Base-by-base conservation (phyloP, 202 grass and related monocot genomes). In the Bolboschoenoplectus hybrid region DNA sequence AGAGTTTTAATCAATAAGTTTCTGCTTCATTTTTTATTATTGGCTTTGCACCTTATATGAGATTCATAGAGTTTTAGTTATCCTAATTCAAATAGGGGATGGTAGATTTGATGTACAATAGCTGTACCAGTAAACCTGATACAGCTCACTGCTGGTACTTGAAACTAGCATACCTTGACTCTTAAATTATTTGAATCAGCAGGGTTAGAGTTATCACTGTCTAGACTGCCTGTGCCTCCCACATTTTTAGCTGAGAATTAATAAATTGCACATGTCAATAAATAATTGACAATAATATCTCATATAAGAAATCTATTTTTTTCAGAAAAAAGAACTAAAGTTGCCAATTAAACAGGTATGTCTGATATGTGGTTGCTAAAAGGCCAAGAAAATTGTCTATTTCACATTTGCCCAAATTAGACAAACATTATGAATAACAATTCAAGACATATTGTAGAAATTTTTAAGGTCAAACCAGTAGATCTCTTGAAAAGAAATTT, bases 161-260 rank as follows among this genome's bases (percentile, higher is more conserved):
- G 7, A 16, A 80, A 65, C 46, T 67, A 47, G 9, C 56, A 83
- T 89, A 93, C 95, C 95, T 95, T 98, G 20, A 91, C 93, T 32
- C 93, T 87, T 69, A 98, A 84, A 51, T 95, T 89, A 70, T 93
- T 95, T 40, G 95, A 87, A 75, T 95, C 90, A 6, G 87, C 61
- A 57, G 85, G 75, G 17, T 86, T 79, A 85, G 90, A 88, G 67
- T 56, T 86, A 62, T 86, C 90, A 34, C 69, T 87, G 85, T 88
- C 83, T 43, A 94, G 52, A 78, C 66, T 91, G 79, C 78, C 85
- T 51, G 91, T 68, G n/a, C 88, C 89, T 91, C 89, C 91, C 2
- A 91, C 82, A 68, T 53, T 86, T 88, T 67, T 91, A 86, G 85
- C 95, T 98, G 93, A 82, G 83, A 67, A 77, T 44, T 17, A 40